These are phyloP conservation scores for Nakazawaea populi DNA, from an alignment of 805 yeast species.

Conservation along the genomic window DNA sequence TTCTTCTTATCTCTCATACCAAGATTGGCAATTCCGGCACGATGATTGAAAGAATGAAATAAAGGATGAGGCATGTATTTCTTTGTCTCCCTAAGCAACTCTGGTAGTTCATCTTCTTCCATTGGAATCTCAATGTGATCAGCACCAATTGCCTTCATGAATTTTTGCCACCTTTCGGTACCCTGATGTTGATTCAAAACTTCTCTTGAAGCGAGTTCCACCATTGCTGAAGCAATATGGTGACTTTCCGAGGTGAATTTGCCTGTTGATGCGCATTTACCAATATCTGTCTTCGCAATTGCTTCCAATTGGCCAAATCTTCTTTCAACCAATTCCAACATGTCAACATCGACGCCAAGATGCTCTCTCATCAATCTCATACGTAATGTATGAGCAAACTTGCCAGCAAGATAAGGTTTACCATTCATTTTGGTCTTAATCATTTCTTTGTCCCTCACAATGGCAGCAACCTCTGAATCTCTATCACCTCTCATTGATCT, in stretches of 20 bases:
- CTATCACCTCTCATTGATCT: conserved; percentile 92
- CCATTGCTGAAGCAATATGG: conserved; percentile 53
- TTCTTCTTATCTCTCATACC: conserved; percentile 84
- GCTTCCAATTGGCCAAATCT: conserved; percentile 47
- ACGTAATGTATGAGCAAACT: conserved; percentile 84
- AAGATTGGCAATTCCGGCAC: conserved; percentile 82
- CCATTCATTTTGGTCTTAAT: conserved; percentile 76
- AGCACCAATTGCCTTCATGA: conserved; percentile 17
- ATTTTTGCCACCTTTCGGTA: conserved; percentile 36
- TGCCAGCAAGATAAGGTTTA: conserved; percentile 70
- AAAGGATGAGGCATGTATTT: conserved; percentile 5
- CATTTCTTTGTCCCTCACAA: conserved; percentile 77
- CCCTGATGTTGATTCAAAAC: conserved; percentile 48
- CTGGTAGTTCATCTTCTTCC: conserved; percentile 13
- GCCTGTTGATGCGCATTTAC: conserved; percentile 40
- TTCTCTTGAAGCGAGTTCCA: conserved; percentile 69
- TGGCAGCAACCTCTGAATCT: conserved; percentile 91
- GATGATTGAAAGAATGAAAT: conserved; percentile 64
- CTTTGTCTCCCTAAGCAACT: conserved; percentile 15
- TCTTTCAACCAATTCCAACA: conserved; percentile 75
- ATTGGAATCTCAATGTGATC: conserved; percentile 17
- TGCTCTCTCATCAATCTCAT: conserved; percentile 95
- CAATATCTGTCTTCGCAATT: conserved; percentile 35
- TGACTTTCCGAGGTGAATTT: conserved; percentile 28
- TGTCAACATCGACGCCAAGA: conserved; percentile 87